Evolutionary conservation across 2,329 filamentous ascomycete genomes (phyloP), one percentile per base, ranked within the genome.

Genomic region (Dichotomopilus funicola): DNA sequence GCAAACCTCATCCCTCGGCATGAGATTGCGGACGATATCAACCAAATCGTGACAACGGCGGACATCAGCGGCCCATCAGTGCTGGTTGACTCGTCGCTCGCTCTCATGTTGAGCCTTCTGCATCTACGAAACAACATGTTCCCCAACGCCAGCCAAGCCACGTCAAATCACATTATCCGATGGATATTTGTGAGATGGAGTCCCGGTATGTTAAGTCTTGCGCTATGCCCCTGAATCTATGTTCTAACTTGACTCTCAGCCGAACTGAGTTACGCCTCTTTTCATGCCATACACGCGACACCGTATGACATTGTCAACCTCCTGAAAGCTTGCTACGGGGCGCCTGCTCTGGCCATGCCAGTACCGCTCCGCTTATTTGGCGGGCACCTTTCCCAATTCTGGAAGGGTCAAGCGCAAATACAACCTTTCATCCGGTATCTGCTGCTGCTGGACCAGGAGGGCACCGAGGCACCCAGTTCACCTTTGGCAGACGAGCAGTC

Each of bases 181-280:
- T 99, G 94, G 94, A 70, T 94, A 1, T 85, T 91, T 63, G 80
- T 84, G 37, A 86, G 81, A 64, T 99, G 92, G 91, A 85, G 84
- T 61, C 87, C 91, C 61, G 85, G 89, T 92, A 75, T 51, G 51
- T 49, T 49, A 41, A 3, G 4, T 10, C 33, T 19, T 8, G 12
- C 6, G 6, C 12, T 27, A 8, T 33, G 13, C 1, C 42, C 8
- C 8, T 6, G 36, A 11, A 5, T 35, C 4, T 40, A 4, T 34
- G 0, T 44, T 9, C 50, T 60, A 27, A 60, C 48, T 8, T 47
- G 4, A 6, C 12, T 41, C 12, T 38, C 60, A 87, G 84, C 77
- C 41, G 89, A 95, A 64, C 74, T 80, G 54, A 73, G 77, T 4
- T 89, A 87, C 68, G 81, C 83, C n/a, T 78, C 81, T 5, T 79